phyloP scores from a whole-genome alignment of 192 early-diverging fungal species.

The Coemansia pectinata region DNA sequence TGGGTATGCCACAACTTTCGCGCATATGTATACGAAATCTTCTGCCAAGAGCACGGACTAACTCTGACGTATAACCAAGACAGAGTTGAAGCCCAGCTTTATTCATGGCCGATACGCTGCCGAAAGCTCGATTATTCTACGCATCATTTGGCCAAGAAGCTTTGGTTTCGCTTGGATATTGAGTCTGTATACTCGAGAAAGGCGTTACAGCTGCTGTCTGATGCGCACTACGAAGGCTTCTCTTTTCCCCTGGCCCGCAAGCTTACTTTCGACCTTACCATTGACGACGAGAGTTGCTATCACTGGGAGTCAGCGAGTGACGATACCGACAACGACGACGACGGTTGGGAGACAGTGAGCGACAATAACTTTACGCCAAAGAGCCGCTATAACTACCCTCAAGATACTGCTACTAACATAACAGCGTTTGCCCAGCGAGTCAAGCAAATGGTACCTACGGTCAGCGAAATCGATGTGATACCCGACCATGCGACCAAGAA shows the following conservation, averaged over 20 bases:
- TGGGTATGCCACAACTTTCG: conserved; percentile 2
- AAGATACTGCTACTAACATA: neutral
- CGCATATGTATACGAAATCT: neutral
- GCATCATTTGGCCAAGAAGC: neutral
- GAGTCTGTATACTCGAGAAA: neutral
- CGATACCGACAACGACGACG: neutral
- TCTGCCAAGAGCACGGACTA: neutral
- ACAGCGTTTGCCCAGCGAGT: neutral
- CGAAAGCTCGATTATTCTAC: neutral
- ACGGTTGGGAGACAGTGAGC: too few species aligned
- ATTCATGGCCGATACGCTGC: neutral
- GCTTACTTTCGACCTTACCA: neutral
- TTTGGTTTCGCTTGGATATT: neutral
- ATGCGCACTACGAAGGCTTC: neutral
- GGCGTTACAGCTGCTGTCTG: neutral
- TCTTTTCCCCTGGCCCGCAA: neutral
- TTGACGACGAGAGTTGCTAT: neutral
- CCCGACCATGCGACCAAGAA: too few species aligned
- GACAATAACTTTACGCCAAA: too few species aligned
- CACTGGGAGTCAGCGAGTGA: neutral
- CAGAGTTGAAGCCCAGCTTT: neutral
- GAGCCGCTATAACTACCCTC: too few species aligned
- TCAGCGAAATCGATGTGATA: neutral
- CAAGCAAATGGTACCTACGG: neutral
- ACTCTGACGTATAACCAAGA: neutral